Percentiles rank a stretch among this genome's conserved stretches.
phyloP scores from a whole-genome alignment of 2,329 filamentous ascomycete species.

The Fusarium equiseti region DNA sequence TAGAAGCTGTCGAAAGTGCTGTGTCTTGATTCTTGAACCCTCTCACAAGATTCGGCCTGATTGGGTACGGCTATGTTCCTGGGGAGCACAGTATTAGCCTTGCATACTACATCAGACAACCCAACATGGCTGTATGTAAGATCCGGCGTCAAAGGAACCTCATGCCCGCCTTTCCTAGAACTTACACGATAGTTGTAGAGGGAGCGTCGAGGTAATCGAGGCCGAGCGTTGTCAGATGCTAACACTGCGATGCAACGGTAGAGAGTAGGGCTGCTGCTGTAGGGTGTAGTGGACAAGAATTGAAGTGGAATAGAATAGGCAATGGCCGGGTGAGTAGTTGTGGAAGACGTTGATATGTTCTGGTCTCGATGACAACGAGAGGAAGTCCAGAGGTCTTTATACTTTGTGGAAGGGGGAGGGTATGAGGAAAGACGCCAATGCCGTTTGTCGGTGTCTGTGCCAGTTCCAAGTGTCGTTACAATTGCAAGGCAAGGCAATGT shows the following conservation, averaged over 20 bases:
- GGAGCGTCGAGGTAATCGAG: constrained; percentile 10
- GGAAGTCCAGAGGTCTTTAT: constrained; percentile 37
- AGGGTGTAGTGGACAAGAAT: constrained; percentile 7
- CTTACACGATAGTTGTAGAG: constrained; percentile 25
- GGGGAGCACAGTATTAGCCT: constrained; percentile 42
- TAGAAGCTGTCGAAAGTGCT: constrained; percentile 32
- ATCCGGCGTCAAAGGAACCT: constrained; percentile 19
- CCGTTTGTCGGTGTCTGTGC: constrained; percentile 5
- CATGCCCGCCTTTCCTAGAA: constrained; percentile 19
- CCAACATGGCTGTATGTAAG: constrained; percentile 25
- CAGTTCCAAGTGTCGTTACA: constrained; percentile 22
- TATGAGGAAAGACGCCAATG: constrained; percentile 16
- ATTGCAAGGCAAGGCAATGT: constrained; percentile 20
- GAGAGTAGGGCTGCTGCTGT: constrained; percentile 1
- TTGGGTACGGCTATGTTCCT: constrained; percentile 40
- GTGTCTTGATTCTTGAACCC: constrained; percentile 31
- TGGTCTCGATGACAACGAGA: constrained; percentile 7
- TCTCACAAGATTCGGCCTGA: constrained; percentile 42
- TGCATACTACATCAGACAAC: constrained; percentile 35
- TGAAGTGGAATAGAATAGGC: constrained; percentile 4
- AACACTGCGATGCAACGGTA: constrained; percentile 7
- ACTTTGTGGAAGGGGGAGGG: constrained; percentile 19
- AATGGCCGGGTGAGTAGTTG: constrained; percentile 8
- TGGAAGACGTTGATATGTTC: constrained; percentile 14
- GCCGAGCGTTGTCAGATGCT: constrained; percentile 14